These are phyloP conservation scores for Camellia japonica DNA, from an alignment of 148 eudicot species.

Conservation along the genomic window DNA sequence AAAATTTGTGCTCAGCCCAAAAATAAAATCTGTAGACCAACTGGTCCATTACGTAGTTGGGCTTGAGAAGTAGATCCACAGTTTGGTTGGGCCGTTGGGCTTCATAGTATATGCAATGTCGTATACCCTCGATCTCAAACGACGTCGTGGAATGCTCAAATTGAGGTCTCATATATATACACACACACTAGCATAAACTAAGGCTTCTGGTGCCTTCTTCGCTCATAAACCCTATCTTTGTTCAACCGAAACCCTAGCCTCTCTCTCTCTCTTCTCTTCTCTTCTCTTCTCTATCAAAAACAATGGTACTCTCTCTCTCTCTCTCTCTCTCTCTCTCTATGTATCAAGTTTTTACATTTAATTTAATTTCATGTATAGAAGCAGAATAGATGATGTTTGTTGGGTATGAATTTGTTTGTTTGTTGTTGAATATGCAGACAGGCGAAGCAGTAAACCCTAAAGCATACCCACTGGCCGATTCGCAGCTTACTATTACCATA, in stretches of 20 bases:
- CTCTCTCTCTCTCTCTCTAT: background rate
- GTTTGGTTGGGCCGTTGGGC: too few species aligned
- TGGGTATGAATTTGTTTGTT: background rate
- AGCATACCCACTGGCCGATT: slow-evolving; percentile 77
- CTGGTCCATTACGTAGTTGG: too few species aligned
- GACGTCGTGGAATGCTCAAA: too few species aligned
- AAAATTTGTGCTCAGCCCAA: too few species aligned
- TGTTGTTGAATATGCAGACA: slow-evolving; percentile 27
- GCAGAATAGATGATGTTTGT: background rate
- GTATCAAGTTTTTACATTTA: background rate
- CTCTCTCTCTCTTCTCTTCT: background rate
- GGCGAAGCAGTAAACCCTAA: slow-evolving; percentile 69
- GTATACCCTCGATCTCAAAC: too few species aligned
- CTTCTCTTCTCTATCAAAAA: background rate
- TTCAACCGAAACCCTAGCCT: background rate
- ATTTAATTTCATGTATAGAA: background rate
- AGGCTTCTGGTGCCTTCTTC: too few species aligned
- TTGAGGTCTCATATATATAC: too few species aligned
- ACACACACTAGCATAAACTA: too few species aligned
- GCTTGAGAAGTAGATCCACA: too few species aligned
- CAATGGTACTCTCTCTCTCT: slow-evolving; percentile 4
- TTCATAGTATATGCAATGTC: too few species aligned
- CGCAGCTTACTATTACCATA: slow-evolving; percentile 62
- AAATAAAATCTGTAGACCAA: too few species aligned
- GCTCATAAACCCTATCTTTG: background rate